Evolutionary conservation across 2,329 filamentous ascomycete genomes (phyloP).

Genomic region (Aspergillus sp.): DNA sequence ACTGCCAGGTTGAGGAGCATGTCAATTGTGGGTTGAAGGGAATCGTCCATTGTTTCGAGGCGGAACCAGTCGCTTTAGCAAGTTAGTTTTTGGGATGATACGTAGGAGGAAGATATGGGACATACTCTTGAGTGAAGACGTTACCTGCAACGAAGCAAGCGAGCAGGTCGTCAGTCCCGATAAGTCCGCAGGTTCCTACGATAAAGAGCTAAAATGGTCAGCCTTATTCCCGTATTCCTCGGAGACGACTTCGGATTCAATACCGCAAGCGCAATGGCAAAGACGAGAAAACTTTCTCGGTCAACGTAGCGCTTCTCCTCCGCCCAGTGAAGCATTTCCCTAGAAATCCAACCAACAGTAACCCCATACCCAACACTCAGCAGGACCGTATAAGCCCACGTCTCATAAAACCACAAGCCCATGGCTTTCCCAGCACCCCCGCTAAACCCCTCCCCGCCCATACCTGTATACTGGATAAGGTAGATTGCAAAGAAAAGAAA

Average conservation of each 20-base stretch:
- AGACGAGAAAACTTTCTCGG: constrained; percentile 82
- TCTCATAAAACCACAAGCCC: constrained; percentile 80
- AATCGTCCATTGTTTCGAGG: constrained; percentile 83
- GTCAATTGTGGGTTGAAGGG: constrained; percentile 89
- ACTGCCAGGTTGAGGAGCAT: constrained; percentile 88
- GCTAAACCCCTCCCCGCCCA: constrained; percentile 53
- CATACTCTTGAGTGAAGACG: constrained; percentile 79
- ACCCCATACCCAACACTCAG: constrained; percentile 77
- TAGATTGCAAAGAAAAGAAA: constrained; percentile 85
- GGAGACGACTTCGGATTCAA: constrained; percentile 21
- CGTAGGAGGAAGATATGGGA: background rate
- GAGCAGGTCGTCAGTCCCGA: constrained; percentile 85
- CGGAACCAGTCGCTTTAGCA: constrained; percentile 75
- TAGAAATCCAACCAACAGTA: constrained; percentile 75
- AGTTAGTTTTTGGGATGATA: constrained; percentile 10
- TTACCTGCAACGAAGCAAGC: constrained; percentile 93
- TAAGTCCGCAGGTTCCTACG: constrained; percentile 79
- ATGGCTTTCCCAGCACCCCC: constrained; percentile 68
- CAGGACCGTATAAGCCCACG: constrained; percentile 79
- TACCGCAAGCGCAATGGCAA: constrained; percentile 76
- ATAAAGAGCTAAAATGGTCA: constrained; percentile 65
- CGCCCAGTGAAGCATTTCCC: constrained; percentile 79
- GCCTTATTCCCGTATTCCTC: background rate
- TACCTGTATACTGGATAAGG: constrained; percentile 71
- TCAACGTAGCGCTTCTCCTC: constrained; percentile 80